Percentiles rank a stretch among this genome's conserved stretches.
These are phyloP conservation scores for Neurospora intermedia DNA, from an alignment of 495 filamentous ascomycete species.

Conservation along the genomic window DNA sequence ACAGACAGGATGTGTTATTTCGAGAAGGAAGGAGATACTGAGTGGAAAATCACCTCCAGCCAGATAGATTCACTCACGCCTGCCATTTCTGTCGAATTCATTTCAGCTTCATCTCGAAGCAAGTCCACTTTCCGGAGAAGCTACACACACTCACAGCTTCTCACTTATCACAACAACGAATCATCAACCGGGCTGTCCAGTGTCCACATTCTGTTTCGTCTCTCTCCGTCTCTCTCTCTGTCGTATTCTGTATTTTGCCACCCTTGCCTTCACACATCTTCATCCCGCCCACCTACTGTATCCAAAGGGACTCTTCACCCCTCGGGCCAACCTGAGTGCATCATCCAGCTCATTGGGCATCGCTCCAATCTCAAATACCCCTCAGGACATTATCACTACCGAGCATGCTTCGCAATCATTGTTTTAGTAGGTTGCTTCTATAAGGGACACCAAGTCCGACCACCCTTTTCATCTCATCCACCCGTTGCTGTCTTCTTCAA, in stretches of 20 bases:
- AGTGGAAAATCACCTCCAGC: not conserved
- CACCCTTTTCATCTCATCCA: not conserved
- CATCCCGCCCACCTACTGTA: not conserved
- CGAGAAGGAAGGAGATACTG: not conserved
- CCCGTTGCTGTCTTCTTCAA: not conserved
- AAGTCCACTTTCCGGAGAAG: not conserved
- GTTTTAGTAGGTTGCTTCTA: not conserved
- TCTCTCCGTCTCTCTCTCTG: not conserved
- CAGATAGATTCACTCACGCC: not conserved
- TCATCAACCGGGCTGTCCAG: not conserved
- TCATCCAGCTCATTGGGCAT: not conserved
- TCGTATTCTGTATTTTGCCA: not conserved
- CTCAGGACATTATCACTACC: not conserved
- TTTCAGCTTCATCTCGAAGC: not conserved
- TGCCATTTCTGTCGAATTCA: not conserved
- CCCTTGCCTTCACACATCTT: not conserved
- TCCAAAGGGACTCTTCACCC: not conserved
- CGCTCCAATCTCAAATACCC: not conserved
- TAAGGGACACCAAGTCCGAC: not conserved
- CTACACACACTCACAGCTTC: not conserved
- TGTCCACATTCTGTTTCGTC: not conserved
- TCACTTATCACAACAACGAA: not conserved
- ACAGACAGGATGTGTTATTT: not conserved
- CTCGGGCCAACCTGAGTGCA: not conserved
- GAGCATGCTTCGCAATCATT: constrained; percentile 6